phyloP scores from a whole-genome alignment of 768 basidiomycete genomes.

The Kwoniella heveanensis region DNA sequence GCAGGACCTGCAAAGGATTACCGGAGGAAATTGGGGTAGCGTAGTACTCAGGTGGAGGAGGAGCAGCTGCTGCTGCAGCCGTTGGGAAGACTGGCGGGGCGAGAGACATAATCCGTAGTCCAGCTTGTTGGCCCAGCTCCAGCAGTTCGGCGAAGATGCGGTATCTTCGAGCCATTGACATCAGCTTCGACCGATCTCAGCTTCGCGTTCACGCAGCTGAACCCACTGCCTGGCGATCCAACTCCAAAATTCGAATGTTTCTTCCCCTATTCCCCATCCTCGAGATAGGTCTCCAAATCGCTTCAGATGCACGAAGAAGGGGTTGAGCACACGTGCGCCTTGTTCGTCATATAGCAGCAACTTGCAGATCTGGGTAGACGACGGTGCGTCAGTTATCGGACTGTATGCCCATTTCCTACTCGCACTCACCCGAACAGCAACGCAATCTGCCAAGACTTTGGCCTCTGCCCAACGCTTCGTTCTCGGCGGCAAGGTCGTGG shows the following conservation, averaged over 20 bases:
- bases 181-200: no score
- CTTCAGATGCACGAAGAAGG: constrained; percentile 81
- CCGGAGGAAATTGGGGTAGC: constrained; percentile 67
- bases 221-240: constrained; percentile 89
- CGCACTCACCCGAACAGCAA: constrained; percentile 75
- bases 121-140: constrained; percentile 70
- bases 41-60: constrained; percentile 62
- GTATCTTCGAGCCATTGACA: no score
- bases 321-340: constrained; percentile 73
- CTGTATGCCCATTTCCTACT: neutral
- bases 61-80: constrained; percentile 31
- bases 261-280: constrained; percentile 94
- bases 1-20: constrained; percentile 79
- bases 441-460: constrained; percentile 91
- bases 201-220: no score
- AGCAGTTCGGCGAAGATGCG: constrained; percentile 87
- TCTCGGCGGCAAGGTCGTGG: constrained; percentile 79
- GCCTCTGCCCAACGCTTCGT: constrained; percentile 99
- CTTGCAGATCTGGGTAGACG: constrained; percentile 71
- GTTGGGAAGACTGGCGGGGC: constrained; percentile 46
- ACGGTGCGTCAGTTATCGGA: neutral
- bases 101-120: constrained; percentile 40
- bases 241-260: constrained; percentile 96
- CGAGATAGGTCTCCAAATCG: constrained; percentile 80
- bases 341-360: constrained; percentile 90